Base-by-base conservation (phyloP, 345 rosid genomes). In the Lumnitzera racemosa region DNA sequence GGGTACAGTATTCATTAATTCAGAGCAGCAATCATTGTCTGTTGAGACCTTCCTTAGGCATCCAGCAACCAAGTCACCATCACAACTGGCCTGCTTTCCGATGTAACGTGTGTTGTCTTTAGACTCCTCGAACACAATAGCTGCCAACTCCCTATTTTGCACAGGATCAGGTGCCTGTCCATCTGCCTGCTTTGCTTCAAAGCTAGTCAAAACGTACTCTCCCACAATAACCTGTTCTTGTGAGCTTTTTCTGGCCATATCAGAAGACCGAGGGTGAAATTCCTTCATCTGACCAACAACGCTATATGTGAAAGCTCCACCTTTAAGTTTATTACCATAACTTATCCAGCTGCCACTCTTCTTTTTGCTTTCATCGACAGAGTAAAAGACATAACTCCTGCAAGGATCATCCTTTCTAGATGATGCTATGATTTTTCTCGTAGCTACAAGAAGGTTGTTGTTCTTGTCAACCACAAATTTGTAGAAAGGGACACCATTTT, bases 401-500 rank as follows among this genome's bases (percentile, higher is more conserved):
- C 62, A 67, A 11, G 76, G 56, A 64, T 66, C 80, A 59, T 70
- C 74, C 74, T 83, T 85, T 41, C 65, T 66, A 12, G 73, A 20
- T 49, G 85, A 61, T 31, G 72, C 31, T n/a, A 71, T 47, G 70
- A 71, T 78, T 65, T 75, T 89, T 81, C 67, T 36, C 59, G 91
- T 69, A 27, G 96, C 92, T 31, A 85, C 91, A 57, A 92, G 85
- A 66, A 92, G 72, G 68, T 68, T 75, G 64, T 53, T 68, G 64
- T 70, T 77, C 64, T 75, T 80, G 69, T 75, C 83, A 7, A 78
- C 83, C 64, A 78, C 74, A 67, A 90, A 88, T 41, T 75, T 88
- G 79, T 84, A 81, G 57, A 86, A 52, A 46, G 95, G 89, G 55
- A 75, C 71, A 41, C 91, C 97, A 64, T 90, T 84, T 77, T 77